Conservation (phyloP, 805 yeast species). For the Myxozyma melibiosi region DNA sequence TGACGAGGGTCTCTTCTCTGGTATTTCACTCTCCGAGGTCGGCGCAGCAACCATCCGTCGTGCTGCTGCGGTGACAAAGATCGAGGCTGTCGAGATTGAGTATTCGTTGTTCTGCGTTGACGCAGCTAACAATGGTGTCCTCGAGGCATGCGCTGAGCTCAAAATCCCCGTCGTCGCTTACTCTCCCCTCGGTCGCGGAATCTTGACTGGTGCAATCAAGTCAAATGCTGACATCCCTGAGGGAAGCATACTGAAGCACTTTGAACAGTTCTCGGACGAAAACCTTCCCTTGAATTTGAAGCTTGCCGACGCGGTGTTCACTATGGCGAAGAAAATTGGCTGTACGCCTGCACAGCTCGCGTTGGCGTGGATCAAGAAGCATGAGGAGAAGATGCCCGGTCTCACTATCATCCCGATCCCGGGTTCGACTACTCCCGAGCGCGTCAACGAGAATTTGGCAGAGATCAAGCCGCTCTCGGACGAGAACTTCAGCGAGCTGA, state of each 20-base stretch:
- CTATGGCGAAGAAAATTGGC: constrained; percentile 50
- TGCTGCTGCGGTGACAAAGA: constrained; percentile 57
- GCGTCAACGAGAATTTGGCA: constrained; percentile 63
- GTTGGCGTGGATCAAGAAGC: constrained; percentile 62
- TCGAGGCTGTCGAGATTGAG: constrained; percentile 76
- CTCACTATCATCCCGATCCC: constrained; percentile 78
- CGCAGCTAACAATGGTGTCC: constrained; percentile 62
- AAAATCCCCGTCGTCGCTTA: constrained; percentile 75
- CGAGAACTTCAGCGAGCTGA: constrained; percentile 59
- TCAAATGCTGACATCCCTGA: constrained; percentile 52
- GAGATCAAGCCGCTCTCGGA: constrained; percentile 49
- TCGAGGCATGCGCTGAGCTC: constrained; percentile 58
- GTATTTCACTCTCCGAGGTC: constrained; percentile 75
- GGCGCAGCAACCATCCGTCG: constrained; percentile 60
- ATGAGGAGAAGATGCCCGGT: constrained; percentile 42
- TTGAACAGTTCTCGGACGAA: constrained; percentile 64
- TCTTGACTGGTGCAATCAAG: constrained; percentile 64
- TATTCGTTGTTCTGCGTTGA: constrained; percentile 68
- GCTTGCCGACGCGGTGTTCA: constrained; percentile 53
- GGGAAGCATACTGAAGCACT: constrained; percentile 54
- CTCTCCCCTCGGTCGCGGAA: constrained; percentile 82
- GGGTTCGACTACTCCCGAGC: constrained; percentile 61
- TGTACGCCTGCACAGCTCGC: constrained; percentile 68
- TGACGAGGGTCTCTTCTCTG: constrained; percentile 65
- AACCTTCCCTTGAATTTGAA: constrained; percentile 55